Evolutionary conservation across 2,329 filamentous ascomycete species (phyloP).

Genomic region (Aspergillus costaricaensis): DNA sequence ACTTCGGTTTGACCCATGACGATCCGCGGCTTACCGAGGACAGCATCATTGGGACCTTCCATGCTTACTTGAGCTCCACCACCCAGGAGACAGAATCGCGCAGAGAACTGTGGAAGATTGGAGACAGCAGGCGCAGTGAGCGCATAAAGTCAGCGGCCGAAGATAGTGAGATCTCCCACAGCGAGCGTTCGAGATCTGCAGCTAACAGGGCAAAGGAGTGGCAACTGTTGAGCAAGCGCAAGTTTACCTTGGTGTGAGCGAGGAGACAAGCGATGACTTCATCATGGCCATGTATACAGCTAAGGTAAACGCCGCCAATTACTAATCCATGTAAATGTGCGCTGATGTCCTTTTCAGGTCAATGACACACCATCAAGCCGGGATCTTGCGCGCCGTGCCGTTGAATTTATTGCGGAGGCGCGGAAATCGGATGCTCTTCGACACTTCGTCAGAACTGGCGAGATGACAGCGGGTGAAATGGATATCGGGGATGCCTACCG

Average conservation of each 20-base stretch:
- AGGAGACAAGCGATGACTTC: slow-evolving; percentile 57
- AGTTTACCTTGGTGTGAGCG: slow-evolving; percentile 59
- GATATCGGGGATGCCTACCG: slow-evolving; percentile 57
- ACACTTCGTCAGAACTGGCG: slow-evolving; percentile 56
- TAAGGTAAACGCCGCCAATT: slow-evolving; percentile 48
- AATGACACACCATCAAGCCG: slow-evolving; percentile 54
- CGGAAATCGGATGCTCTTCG: slow-evolving; percentile 58
- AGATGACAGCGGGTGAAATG: slow-evolving; percentile 55
- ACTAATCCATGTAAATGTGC: neutral
- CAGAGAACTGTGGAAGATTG: slow-evolving; percentile 61
- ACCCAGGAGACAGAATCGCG: slow-evolving; percentile 59
- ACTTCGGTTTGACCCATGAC: slow-evolving; percentile 56
- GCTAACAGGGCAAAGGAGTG: slow-evolving; percentile 43
- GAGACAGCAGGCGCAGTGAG: slow-evolving; percentile 58
- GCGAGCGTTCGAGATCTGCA: neutral
- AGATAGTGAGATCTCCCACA: slow-evolving; percentile 45
- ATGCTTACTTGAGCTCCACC: slow-evolving; percentile 59
- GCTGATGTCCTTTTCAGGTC: slow-evolving; percentile 38
- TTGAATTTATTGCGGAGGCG: slow-evolving; percentile 60
- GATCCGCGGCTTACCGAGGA: slow-evolving; percentile 56
- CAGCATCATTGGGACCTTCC: slow-evolving; percentile 63
- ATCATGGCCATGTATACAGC: slow-evolving; percentile 58
- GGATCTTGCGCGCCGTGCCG: slow-evolving; percentile 56
- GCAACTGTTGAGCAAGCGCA: slow-evolving; percentile 66
- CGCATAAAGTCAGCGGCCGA: slow-evolving; percentile 60